Percentiles rank a stretch among this genome's conserved stretches.
Evolutionary conservation across 495 filamentous ascomycete species (phyloP).

Genomic region (Tuber magnatum): DNA sequence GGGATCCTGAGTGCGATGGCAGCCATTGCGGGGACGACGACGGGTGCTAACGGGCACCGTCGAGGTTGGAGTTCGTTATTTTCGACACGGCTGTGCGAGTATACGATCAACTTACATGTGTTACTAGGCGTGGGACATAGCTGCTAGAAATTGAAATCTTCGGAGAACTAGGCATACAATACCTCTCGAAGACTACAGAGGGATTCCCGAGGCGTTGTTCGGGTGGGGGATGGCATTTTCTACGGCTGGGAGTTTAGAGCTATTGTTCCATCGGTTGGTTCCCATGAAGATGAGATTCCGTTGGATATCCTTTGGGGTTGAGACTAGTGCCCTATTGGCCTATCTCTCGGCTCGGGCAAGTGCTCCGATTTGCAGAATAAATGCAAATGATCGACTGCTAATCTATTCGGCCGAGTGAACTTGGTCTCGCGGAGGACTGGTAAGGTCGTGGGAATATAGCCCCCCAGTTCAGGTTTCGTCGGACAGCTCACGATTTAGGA

Average conservation of each 20-base stretch:
- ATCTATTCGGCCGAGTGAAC: neutral
- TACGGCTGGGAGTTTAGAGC: neutral
- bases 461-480: conserved; percentile 1
- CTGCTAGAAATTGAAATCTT: conserved; percentile 9
- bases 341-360: conserved; percentile 9
- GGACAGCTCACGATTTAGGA: conserved; percentile 8
- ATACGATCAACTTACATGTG: neutral
- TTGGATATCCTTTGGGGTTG: conserved; percentile 1
- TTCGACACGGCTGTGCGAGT: no score
- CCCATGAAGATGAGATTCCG: neutral
- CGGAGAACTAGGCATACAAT: conserved; percentile 13
- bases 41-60: neutral
- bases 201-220: no score
- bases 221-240: neutral
- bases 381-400: neutral
- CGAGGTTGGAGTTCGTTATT: neutral
- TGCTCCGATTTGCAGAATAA: neutral
- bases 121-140: conserved; percentile 5
- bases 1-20: neutral
- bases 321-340: neutral
- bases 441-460: neutral
- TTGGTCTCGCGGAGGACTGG: neutral
- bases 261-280: neutral
- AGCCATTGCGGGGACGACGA: neutral
- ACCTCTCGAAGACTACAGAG: conserved; percentile 11